phyloP scores from a whole-genome alignment of 306 rosid species.

The Dalbergia oliveri region DNA sequence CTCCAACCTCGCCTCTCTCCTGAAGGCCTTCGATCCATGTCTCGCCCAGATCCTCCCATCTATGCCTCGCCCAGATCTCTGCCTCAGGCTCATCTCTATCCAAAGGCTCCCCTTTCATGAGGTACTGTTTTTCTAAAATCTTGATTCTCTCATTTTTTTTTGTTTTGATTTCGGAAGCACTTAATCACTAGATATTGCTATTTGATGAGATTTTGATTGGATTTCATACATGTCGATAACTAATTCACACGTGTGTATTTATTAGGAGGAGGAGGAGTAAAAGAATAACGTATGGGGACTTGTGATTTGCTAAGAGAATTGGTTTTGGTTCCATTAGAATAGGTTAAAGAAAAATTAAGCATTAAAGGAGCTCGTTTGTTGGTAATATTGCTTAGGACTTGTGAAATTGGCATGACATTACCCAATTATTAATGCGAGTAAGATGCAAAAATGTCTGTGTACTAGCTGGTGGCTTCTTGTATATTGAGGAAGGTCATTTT shows the following conservation, averaged over 20 bases:
- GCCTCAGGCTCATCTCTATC: slow-evolving; percentile 79
- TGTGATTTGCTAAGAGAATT: no score
- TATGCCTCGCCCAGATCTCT: slow-evolving; percentile 92
- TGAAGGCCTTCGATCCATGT: slow-evolving; percentile 73
- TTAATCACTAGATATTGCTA: neutral
- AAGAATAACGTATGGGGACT: neutral
- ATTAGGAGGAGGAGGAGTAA: slow-evolving; percentile 14
- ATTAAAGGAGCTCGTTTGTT: neutral
- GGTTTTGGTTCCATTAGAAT: neutral
- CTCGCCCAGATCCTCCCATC: no score
- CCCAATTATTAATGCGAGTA: slow-evolving; percentile 9
- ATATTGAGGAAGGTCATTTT: neutral
- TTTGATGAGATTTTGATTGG: neutral
- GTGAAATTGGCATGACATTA: no score
- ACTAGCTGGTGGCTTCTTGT: neutral
- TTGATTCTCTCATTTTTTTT: neutral
- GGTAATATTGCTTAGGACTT: no score
- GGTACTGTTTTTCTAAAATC: neutral
- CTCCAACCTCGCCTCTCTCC: slow-evolving; percentile 77
- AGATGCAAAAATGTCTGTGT: neutral
- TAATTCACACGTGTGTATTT: neutral
- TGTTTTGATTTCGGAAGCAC: neutral
- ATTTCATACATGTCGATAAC: slow-evolving; percentile 1
- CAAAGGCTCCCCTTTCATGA: slow-evolving; percentile 62
- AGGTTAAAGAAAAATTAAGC: neutral